Conservation (phyloP, 2,329 filamentous ascomycete genomes). For the Didymella arachidicola region DNA sequence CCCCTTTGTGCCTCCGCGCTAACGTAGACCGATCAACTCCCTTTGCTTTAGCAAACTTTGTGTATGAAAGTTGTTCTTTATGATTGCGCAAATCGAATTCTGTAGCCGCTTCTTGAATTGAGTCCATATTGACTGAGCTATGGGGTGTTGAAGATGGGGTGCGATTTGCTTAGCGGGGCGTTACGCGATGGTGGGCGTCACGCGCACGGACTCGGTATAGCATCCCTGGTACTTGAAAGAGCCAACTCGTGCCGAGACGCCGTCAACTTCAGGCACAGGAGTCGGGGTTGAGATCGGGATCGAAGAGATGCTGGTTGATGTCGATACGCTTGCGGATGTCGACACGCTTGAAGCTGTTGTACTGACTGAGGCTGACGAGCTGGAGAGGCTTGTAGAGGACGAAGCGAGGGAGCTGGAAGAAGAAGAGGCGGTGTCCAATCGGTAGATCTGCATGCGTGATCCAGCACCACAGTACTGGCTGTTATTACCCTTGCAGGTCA, state of each 20-base stretch:
- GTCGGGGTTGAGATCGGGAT: neutral
- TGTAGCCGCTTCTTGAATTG: too few relatives aligned
- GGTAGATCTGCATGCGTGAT: constrained; percentile 19
- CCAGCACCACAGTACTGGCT: constrained; percentile 19
- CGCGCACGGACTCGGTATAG: too few relatives aligned
- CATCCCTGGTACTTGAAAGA: constrained; percentile 8
- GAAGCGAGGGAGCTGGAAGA: neutral
- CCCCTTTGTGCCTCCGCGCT: too few relatives aligned
- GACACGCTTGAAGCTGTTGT: neutral
- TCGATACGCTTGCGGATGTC: neutral
- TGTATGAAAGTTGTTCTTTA: too few relatives aligned
- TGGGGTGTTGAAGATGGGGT: too few relatives aligned
- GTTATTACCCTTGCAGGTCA: constrained; percentile 18
- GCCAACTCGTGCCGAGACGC: constrained; percentile 5
- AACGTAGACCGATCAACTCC: too few relatives aligned
- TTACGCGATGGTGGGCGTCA: too few relatives aligned
- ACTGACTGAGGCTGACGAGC: neutral
- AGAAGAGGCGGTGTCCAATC: neutral
- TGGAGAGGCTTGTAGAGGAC: constrained; percentile 1
- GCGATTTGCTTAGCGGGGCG: too few relatives aligned
- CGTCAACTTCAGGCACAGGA: neutral
- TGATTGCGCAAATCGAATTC: too few relatives aligned
- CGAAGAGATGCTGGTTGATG: neutral
- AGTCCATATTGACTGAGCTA: too few relatives aligned
- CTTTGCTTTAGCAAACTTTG: too few relatives aligned